Evolutionary conservation across 345 rosid genomes (phyloP).

Genomic region (Hibiscus syriacus): DNA sequence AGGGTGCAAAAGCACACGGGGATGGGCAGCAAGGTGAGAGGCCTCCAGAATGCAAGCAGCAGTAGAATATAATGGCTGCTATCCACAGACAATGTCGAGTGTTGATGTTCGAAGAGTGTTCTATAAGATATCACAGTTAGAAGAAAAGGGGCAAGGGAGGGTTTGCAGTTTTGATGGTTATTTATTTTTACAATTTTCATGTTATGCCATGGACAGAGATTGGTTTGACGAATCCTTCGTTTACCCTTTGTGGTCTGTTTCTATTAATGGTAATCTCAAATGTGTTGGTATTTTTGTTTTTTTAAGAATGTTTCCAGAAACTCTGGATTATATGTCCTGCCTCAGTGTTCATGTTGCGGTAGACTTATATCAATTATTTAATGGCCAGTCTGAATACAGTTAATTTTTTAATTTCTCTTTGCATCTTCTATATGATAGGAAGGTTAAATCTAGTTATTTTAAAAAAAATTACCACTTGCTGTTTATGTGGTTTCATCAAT

Average conservation of each 20-base stretch:
- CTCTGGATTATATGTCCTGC: background rate
- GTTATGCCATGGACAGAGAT: constrained; percentile 16
- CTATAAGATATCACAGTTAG: background rate
- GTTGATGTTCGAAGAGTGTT: background rate
- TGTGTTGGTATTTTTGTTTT: constrained; percentile 10
- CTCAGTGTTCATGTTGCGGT: background rate
- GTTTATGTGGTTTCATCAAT: too few species aligned
- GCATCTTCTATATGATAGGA: background rate
- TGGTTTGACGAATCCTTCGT: constrained; percentile 18
- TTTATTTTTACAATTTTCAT: too few species aligned
- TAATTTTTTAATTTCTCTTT: background rate
- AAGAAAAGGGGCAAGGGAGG: constrained; percentile 4
- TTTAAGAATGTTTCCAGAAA: constrained; percentile 9
- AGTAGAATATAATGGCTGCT: constrained; percentile 27
- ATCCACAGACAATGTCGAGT: too few species aligned
- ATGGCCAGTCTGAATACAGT: constrained; percentile 1
- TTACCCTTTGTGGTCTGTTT: background rate
- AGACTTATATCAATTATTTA: background rate
- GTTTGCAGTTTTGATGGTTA: constrained; percentile 6
- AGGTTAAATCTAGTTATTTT: too few species aligned
- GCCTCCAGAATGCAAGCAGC: constrained; percentile 98
- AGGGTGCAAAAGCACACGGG: constrained; percentile 42
- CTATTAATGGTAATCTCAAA: background rate
- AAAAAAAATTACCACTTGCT: too few species aligned
- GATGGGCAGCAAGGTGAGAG: constrained; percentile 68